A percentile compares a stretch with the other conserved stretches of the same genome.
phyloP scores from a whole-genome alignment of 2,329 filamentous ascomycete species.

The Ampelomyces quisqualis region DNA sequence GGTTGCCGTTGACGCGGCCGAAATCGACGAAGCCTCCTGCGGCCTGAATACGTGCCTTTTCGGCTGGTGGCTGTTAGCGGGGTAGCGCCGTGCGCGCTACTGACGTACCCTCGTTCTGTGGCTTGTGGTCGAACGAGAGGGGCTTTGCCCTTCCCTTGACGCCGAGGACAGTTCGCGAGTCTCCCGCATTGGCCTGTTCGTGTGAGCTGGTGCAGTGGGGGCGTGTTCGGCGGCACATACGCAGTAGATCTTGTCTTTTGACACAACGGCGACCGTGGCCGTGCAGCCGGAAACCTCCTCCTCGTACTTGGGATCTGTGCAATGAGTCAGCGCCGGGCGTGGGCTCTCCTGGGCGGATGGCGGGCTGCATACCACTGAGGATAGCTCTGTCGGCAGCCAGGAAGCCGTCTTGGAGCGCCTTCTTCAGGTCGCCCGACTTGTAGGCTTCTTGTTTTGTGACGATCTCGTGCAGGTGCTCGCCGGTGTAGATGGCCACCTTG shows the following conservation, averaged over 20 bases:
- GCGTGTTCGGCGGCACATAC: slow-evolving; percentile 61
- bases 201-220: slow-evolving; percentile 12
- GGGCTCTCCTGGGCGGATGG: slow-evolving; percentile 1
- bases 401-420: slow-evolving; percentile 96
- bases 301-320: slow-evolving; percentile 87
- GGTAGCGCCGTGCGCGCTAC: neutral
- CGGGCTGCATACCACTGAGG: slow-evolving; percentile 70
- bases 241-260: slow-evolving; percentile 88
- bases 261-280: slow-evolving; percentile 86
- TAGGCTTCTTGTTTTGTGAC: slow-evolving; percentile 93
- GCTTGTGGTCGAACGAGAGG: slow-evolving; percentile 98
- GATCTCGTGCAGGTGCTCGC: slow-evolving; percentile 91
- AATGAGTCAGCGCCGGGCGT: slow-evolving; percentile 30
- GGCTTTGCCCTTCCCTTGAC: slow-evolving; percentile 98
- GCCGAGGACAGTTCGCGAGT: slow-evolving; percentile 90
- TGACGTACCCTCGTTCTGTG: slow-evolving; percentile 79
- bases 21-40: slow-evolving; percentile 98
- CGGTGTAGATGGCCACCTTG: slow-evolving; percentile 90
- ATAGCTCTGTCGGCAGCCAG: slow-evolving; percentile 94
- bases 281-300: slow-evolving; percentile 98
- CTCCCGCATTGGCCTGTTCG: slow-evolving; percentile 85
- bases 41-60: slow-evolving; percentile 93
- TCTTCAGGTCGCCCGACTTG: slow-evolving; percentile 85
- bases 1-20: slow-evolving; percentile 95
- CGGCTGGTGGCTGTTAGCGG: slow-evolving; percentile 58